phyloP scores from a whole-genome alignment of 2,329 filamentous ascomycete genomes.

The Neobulgaria alba region DNA sequence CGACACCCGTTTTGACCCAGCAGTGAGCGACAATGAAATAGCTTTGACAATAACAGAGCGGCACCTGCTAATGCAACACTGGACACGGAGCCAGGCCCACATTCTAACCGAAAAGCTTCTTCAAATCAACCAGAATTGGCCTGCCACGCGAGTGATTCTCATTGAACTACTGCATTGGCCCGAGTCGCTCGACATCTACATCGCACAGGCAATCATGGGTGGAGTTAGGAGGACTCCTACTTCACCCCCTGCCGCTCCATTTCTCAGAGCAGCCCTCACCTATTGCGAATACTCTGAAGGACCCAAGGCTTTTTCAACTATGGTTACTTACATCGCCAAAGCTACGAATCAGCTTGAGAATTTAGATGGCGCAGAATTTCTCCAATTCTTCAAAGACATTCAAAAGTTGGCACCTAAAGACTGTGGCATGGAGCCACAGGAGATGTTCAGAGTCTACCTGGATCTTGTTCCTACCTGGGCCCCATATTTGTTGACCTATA shows the following conservation, averaged over 20 bases:
- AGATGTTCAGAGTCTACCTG: slow-evolving; percentile 30
- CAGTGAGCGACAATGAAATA: slow-evolving; percentile 27
- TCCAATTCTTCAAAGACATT: slow-evolving; percentile 27
- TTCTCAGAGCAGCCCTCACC: slow-evolving; percentile 24
- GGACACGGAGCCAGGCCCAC: slow-evolving; percentile 33
- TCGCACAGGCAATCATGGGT: slow-evolving; percentile 35
- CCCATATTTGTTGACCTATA: slow-evolving; percentile 43
- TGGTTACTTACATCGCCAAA: slow-evolving; percentile 20
- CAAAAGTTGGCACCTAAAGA: slow-evolving; percentile 9
- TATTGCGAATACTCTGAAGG: slow-evolving; percentile 26
- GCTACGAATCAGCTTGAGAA: slow-evolving; percentile 19
- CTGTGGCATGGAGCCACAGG: slow-evolving; percentile 30
- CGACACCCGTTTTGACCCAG: slow-evolving; percentile 32
- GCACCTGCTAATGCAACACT: slow-evolving; percentile 37
- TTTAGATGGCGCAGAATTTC: slow-evolving; percentile 24
- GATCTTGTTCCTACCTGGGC: slow-evolving; percentile 39
- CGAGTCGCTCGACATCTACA: slow-evolving; percentile 41
- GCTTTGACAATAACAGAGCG: slow-evolving; percentile 40
- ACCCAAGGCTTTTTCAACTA: slow-evolving; percentile 10
- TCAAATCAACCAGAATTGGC: slow-evolving; percentile 47
- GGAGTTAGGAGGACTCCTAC: slow-evolving; percentile 21
- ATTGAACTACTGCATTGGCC: slow-evolving; percentile 43
- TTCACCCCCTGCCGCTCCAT: slow-evolving; percentile 15
- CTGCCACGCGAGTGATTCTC: slow-evolving; percentile 47
- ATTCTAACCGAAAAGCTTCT: slow-evolving; percentile 61